Percentiles rank a stretch among this genome's conserved stretches.
These are phyloP conservation scores for Aotearoamyces nothofagi DNA, from an alignment of 2,329 filamentous ascomycete genomes.

Conservation along the genomic window DNA sequence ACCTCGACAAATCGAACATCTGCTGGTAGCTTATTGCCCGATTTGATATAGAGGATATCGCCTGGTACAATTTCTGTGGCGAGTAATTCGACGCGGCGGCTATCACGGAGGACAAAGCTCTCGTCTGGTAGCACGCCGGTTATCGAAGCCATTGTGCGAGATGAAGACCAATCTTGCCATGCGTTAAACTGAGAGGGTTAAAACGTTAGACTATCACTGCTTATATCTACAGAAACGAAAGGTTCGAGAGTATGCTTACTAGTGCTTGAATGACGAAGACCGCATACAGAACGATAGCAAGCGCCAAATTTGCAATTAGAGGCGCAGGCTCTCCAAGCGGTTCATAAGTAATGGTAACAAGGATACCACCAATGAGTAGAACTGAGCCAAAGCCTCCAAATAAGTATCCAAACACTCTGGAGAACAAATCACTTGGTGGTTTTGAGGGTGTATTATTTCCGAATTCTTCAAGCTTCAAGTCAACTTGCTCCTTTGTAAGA, in stretches of 20 bases:
- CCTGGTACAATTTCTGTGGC: constrained; percentile 51
- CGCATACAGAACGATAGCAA: constrained; percentile 53
- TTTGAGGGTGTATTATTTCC: constrained; percentile 50
- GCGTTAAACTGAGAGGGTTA: constrained; percentile 49
- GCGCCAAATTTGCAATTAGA: constrained; percentile 47
- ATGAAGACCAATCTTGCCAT: constrained; percentile 59
- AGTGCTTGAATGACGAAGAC: constrained; percentile 53
- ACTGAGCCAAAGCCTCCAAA: constrained; percentile 62
- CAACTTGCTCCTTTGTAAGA: constrained; percentile 38
- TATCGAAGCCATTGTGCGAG: constrained; percentile 59
- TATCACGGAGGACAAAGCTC: constrained; percentile 46
- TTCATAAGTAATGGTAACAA: constrained; percentile 62
- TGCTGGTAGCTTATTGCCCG: constrained; percentile 58
- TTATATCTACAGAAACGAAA: no score
- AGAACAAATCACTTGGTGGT: constrained; percentile 40
- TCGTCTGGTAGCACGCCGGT: constrained; percentile 60
- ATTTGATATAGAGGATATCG: constrained; percentile 50
- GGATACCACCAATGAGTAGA: constrained; percentile 46
- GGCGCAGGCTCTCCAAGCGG: constrained; percentile 51
- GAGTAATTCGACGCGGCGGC: constrained; percentile 28
- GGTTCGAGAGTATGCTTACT: no score
- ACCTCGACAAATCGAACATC: constrained; percentile 53
- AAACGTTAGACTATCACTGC: no score
- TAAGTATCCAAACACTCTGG: constrained; percentile 47
- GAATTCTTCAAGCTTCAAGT: constrained; percentile 37